Conservation (phyloP, 345 rosid genomes). For the Syzygium jambos region DNA sequence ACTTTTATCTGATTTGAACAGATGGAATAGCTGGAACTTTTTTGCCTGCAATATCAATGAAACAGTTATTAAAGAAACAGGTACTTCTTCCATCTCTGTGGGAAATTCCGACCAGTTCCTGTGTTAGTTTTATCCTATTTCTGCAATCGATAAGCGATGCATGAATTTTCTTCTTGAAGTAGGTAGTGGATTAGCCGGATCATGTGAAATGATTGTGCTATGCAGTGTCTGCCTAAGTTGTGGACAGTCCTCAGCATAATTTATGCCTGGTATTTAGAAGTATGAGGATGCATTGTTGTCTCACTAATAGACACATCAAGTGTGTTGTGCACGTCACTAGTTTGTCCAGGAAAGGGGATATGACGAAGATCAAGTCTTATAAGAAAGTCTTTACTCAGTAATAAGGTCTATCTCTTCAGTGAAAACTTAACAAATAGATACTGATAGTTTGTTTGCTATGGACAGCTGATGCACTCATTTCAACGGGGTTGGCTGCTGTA, state of each 20-base stretch:
- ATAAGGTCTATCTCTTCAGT: not conserved
- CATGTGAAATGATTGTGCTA: not conserved
- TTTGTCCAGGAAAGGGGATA: not conserved
- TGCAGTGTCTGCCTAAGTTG: not conserved
- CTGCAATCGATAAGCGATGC: not conserved
- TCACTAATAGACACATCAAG: not conserved
- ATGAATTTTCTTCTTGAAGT: not conserved
- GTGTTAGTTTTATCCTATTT: not conserved
- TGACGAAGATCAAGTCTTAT: not conserved
- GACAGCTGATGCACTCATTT: slow-evolving; percentile 87
- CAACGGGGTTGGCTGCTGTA: slow-evolving; percentile 86
- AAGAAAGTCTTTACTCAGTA: not conserved
- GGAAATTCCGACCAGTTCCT: not conserved
- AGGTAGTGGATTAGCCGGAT: not conserved
- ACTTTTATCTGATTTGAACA: slow-evolving; percentile 22
- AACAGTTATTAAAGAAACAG: slow-evolving; percentile 81
- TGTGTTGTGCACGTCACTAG: not conserved
- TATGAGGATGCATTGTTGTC: not conserved
- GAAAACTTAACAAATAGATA: not conserved
- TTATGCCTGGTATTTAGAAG: not conserved
- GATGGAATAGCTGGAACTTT: slow-evolving; percentile 99
- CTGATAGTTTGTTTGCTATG: slow-evolving; percentile 1
- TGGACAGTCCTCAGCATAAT: not conserved
- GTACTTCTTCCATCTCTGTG: slow-evolving; percentile 17
- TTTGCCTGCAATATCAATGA: slow-evolving; percentile 86